Evolutionary conservation across 345 rosid genomes (phyloP), one percentile per base, ranked within the genome.

Genomic region (Aethionema arabicum): DNA sequence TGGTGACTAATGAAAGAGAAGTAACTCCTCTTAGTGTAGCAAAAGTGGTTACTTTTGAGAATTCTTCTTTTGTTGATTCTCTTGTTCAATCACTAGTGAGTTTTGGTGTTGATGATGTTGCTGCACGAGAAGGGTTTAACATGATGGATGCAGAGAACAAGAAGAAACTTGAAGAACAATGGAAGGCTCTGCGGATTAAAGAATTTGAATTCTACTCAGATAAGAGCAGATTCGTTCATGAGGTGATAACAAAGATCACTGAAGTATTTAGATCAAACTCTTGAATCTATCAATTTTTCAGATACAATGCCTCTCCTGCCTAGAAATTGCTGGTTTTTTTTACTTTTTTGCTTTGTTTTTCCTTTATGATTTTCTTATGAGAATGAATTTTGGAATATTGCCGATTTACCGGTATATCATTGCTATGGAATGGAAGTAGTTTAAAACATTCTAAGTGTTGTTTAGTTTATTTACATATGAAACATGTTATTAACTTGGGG

Each of bases 151-250:
- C 58, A 0, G 67, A 59, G 59, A 68, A 72, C 35, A 61, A 49
- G 60, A 61, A 72, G 67, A 67, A 61, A 29, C 32, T 67, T 4
- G 60, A 72, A 59, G 72, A 72, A 59, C 46, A 72, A 47, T 67
- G 76, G 76, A 41, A 67, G 5, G 14, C 6, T 0, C 32, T 72
- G 63, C 63, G 67, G 42, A 15, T 7, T 54, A 55, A 0, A 15
- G 72, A 67, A 32, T 32, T 73, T 0, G 76, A 67, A 11, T 41
- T 61, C 13, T 47, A 35, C 48, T 14, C 52, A 7, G 14, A 48
- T 43, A 72, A 49, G 76, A 50, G 72, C 0, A 72, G 67, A 44
- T 67, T 67, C 55, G 5, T 72, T 60, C 48, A 61, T 35, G 65
- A 55, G 14, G 54, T 66, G 4, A 21, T 55, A 0, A 41, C 67